A percentile compares a stretch with the other conserved stretches of the same genome.
phyloP scores from a whole-genome alignment of 805 yeast species.

The Candida hungchunana region DNA sequence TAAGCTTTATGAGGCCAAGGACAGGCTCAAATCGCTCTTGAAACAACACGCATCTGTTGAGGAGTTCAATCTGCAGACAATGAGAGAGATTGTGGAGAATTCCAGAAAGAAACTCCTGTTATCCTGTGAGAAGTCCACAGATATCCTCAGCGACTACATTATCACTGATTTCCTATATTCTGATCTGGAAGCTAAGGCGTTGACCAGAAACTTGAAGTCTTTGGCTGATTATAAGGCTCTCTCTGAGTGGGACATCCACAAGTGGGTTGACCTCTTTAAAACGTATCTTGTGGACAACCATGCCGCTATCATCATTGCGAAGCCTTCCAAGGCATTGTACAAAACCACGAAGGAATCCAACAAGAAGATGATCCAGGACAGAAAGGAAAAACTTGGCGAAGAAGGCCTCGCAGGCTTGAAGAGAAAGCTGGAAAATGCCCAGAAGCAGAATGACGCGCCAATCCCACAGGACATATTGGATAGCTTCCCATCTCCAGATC shows the following conservation, averaged over 20 bases:
- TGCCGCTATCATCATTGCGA: constrained; percentile 63
- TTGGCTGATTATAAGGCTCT: constrained; percentile 53
- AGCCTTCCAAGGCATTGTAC: constrained; percentile 65
- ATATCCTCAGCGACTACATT: constrained; percentile 58
- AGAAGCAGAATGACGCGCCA: constrained; percentile 61
- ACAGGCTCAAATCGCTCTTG: constrained; percentile 46
- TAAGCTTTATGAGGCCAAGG: constrained; percentile 49
- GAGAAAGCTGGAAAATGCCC: constrained; percentile 55
- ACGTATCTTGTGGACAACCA: constrained; percentile 54
- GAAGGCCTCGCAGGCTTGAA: constrained; percentile 54
- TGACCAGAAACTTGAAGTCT: constrained; percentile 50
- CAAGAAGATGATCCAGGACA: constrained; percentile 42
- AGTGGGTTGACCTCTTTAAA: constrained; percentile 62
- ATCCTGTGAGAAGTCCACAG: constrained; percentile 60
- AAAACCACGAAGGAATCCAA: constrained; percentile 46
- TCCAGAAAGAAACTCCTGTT: constrained; percentile 57
- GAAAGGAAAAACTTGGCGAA: constrained; percentile 50
- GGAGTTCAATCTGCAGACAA: constrained; percentile 57
- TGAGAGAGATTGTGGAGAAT: constrained; percentile 66
- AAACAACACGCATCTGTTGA: constrained; percentile 44
- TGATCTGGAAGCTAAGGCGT: constrained; percentile 50
- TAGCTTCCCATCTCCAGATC: constrained; percentile 68
- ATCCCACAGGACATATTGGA: constrained; percentile 67
- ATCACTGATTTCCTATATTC: constrained; percentile 83
- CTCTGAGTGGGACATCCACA: constrained; percentile 51